phyloP scores from a whole-genome alignment of 1,284 basidiomycete genomes.

The Coniferiporia sulphurascens region DNA sequence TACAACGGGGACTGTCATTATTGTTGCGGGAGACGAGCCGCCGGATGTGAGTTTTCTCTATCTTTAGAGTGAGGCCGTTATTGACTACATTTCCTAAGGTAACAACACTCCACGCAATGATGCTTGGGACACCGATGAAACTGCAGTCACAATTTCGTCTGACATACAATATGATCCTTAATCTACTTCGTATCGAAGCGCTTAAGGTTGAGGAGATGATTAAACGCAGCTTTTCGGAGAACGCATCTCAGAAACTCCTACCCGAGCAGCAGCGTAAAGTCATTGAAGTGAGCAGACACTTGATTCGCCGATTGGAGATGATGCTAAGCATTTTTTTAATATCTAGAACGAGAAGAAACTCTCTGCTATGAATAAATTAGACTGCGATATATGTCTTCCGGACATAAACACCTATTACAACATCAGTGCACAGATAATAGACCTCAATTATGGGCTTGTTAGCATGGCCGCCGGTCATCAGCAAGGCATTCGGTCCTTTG shows the following conservation, averaged over 20 bases:
- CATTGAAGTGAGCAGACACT: conserved; percentile 51
- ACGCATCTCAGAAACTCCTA: conserved; percentile 86
- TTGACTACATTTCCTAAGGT: conserved; percentile 43
- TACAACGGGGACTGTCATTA: conserved; percentile 92
- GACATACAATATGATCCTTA: conserved; percentile 99
- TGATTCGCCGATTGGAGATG: not conserved
- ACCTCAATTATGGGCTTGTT: conserved; percentile 63
- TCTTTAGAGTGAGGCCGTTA: conserved; percentile 8
- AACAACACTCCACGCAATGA: conserved; percentile 79
- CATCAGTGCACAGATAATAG: conserved; percentile 60
- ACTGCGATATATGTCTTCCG: conserved; percentile 60
- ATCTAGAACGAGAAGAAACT: conserved; percentile 73
- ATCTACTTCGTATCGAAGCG: conserved; percentile 93
- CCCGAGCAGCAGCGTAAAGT: conserved; percentile 93
- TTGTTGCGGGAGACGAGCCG: conserved; percentile 79
- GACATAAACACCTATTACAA: conserved; percentile 83
- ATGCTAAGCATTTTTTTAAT: not conserved
- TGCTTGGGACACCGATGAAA: conserved; percentile 88
- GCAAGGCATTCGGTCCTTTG: conserved; percentile 66
- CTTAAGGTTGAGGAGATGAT: conserved; percentile 99
- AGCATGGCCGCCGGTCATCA: conserved; percentile 59
- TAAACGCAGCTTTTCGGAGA: conserved; percentile 98
- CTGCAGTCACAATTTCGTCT: conserved; percentile 96
- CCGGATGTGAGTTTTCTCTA: conserved; percentile 63
- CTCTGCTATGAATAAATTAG: conserved; percentile 59